Conservation (phyloP, 2,329 filamentous ascomycete species). For the Fusarium temperatum region DNA sequence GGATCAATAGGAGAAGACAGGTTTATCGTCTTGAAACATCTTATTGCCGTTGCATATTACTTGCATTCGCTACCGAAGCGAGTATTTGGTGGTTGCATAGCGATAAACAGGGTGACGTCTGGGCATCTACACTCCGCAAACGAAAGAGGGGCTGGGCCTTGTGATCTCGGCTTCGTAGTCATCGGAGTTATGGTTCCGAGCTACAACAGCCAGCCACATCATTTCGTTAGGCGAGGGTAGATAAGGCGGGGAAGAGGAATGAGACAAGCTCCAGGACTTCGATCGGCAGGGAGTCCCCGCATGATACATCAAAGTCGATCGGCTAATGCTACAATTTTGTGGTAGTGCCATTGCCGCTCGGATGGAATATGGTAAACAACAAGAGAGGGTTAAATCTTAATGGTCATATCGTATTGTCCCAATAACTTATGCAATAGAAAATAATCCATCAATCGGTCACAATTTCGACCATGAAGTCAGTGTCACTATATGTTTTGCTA, state of each 20-base stretch:
- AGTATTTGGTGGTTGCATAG: not conserved
- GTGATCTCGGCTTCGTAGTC: not conserved
- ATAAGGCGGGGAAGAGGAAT: rapidly evolving
- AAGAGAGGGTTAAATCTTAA: not conserved
- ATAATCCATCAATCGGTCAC: too few species aligned
- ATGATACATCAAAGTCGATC: not conserved
- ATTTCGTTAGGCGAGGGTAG: not conserved
- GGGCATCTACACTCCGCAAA: not conserved
- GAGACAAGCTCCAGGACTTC: rapidly evolving
- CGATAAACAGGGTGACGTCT: not conserved
- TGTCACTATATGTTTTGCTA: not conserved
- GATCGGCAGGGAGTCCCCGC: not conserved
- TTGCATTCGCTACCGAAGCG: not conserved
- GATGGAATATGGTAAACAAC: rapidly evolving
- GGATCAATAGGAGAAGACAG: rapidly evolving
- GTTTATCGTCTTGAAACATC: rapidly evolving
- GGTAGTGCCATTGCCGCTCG: not conserved
- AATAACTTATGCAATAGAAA: not conserved
- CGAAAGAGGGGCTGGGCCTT: not conserved
- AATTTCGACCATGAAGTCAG: rapidly evolving
- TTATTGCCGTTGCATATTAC: not conserved
- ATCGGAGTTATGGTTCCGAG: not conserved
- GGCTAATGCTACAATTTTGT: not conserved
- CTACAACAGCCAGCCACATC: not conserved
- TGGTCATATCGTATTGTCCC: not conserved